Evolutionary conservation across 2,329 filamentous ascomycete genomes (phyloP).

Genomic region (Corinectria fuckeliana): DNA sequence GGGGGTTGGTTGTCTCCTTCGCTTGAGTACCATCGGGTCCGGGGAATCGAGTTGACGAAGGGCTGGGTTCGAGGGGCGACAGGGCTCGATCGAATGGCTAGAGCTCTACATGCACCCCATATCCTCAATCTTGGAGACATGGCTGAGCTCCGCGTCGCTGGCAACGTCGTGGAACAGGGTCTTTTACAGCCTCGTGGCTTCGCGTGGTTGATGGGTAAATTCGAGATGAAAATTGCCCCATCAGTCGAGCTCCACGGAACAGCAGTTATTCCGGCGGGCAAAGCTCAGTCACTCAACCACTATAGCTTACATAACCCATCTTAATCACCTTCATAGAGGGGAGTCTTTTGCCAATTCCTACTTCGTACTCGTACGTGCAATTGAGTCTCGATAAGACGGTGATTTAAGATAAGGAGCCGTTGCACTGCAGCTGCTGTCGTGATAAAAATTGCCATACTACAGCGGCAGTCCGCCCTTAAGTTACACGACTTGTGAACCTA

Average conservation of each 20-base stretch:
- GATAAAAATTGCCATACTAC: neutral
- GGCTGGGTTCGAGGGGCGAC: conserved; percentile 31
- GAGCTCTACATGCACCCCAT: conserved; percentile 45
- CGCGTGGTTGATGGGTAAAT: conserved; percentile 31
- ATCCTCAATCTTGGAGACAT: conserved; percentile 45
- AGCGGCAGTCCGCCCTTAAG: neutral
- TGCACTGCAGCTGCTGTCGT: neutral
- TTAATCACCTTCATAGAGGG: neutral
- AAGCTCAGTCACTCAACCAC: neutral
- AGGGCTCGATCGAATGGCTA: conserved; percentile 41
- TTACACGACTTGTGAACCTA: neutral
- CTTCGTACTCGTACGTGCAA: neutral
- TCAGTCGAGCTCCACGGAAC: conserved; percentile 23
- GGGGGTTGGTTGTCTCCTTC: conserved; percentile 40
- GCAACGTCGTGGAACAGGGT: conserved; percentile 35
- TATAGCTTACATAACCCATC: conserved; percentile 29
- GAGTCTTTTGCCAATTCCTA: neutral
- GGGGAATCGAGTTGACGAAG: conserved; percentile 31
- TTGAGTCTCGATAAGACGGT: conserved; percentile 2
- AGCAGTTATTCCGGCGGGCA: conserved; percentile 30
- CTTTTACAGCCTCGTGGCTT: conserved; percentile 32
- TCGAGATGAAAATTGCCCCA: conserved; percentile 38
- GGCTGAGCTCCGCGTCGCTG: conserved; percentile 39
- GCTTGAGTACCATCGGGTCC: conserved; percentile 41
- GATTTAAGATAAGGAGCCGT: neutral